These are phyloP conservation scores for Mortierella sp. DNA, from an alignment of 371 early-diverging fungal species.

Conservation along the genomic window DNA sequence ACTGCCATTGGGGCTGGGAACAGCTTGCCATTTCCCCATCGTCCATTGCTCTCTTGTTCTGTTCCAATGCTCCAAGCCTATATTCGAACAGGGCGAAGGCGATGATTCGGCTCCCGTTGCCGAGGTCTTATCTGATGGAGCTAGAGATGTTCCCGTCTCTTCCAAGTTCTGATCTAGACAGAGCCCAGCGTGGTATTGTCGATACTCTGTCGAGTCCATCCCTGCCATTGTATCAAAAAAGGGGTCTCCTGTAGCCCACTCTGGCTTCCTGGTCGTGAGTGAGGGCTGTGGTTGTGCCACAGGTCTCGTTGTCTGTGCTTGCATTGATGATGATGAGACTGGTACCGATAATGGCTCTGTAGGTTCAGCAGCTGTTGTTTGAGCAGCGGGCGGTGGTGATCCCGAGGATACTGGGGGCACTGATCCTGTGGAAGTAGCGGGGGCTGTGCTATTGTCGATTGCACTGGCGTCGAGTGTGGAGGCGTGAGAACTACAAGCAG, in stretches of 20 bases:
- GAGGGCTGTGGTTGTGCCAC: not conserved
- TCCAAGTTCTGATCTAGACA: not conserved
- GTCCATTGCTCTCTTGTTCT: slow-evolving; percentile 53
- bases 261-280: slow-evolving; percentile 11
- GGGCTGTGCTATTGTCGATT: no score
- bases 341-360: not conserved
- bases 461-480: no score
- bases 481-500: no score
- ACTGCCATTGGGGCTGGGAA: slow-evolving; percentile 34
- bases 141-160: no score
- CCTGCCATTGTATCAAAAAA: slow-evolving; percentile 55
- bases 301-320: not conserved
- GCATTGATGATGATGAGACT: not conserved
- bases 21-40: slow-evolving; percentile 39
- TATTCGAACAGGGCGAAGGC: slow-evolving; percentile 9
- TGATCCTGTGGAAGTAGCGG: no score
- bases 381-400: not conserved
- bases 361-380: not conserved
- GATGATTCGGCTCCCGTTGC: not conserved
- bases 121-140: slow-evolving; percentile 7
- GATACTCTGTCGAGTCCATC: slow-evolving; percentile 41
- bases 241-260: slow-evolving; percentile 53
- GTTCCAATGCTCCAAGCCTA: slow-evolving; percentile 54
- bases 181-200: slow-evolving; percentile 6
- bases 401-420: no score